Base-by-base conservation (phyloP, 225 moss, liverwort and hornwort species). In the Physcomitrium patens region DNA sequence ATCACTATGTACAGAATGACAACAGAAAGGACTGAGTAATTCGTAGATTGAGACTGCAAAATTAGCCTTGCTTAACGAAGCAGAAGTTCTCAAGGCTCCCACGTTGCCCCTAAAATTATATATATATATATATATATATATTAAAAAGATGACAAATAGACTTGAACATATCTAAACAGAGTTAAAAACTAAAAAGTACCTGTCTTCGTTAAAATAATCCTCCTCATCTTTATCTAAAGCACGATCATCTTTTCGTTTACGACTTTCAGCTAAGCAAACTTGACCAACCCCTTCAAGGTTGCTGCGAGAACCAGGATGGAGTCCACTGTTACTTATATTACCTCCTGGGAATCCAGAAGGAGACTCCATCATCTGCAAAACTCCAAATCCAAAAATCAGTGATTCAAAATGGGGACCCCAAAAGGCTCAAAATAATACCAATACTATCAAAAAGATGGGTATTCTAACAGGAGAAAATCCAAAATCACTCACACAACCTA, bases 221-320 rank as follows among this genome's bases (percentile, higher is more conserved):
- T 97, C 94, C 71, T 93, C 97, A 75, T 93, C 91, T 80, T 97
- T 97, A 75, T 93, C 97, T 68, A 91, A 66, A 65, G 94, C 92
- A 68, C 94, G 84, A 65, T 94, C 94, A 82, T 94, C 97, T 82
- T 85, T 94, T 49, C 94, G 90, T 71, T 86, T 94, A 53, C 94
- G 84, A 60, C 81, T 81, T 62, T 92, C 94, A 23, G 86, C 68
- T 57, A 86, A 74, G 43, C 87, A 81, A 15, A 54, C 74, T 53
- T 91, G 84, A 62, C 81, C 82, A 22, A 87, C 70, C 58, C 89
- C 85, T 73, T 92, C 86, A 59, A 77, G 86, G 14, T 77, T 72
- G 55, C 83, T 79, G n/a, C 85, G 81, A 60, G 93, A 89, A 74
- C 87, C 90, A 83, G 87, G 89, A 79, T 88, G 87, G 69, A 85